Evolutionary conservation across 768 basidiomycete genomes (phyloP).

Genomic region (Mrakia gelida): DNA sequence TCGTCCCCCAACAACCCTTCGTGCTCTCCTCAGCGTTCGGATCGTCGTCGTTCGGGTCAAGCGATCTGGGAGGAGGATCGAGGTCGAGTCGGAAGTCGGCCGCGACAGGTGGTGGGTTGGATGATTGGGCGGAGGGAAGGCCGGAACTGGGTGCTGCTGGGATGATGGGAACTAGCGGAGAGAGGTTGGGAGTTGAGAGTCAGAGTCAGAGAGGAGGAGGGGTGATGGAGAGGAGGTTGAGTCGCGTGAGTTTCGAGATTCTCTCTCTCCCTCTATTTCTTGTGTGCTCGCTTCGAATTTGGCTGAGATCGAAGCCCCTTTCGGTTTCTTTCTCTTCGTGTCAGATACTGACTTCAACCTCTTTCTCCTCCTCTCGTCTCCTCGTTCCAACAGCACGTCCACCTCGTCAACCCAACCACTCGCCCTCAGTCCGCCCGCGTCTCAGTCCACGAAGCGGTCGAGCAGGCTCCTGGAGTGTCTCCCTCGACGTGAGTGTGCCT

Average conservation of each 20-base stretch:
- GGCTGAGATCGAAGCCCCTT: no score
- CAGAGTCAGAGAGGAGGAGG: not conserved
- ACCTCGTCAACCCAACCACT: not conserved
- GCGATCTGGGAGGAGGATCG: not conserved
- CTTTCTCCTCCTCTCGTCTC: not conserved
- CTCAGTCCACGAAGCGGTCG: not conserved
- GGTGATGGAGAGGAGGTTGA: not conserved
- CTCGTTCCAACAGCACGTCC: not conserved
- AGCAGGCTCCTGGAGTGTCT: not conserved
- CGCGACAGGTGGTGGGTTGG: not conserved
- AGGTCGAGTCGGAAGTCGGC: not conserved
- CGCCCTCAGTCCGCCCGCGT: not conserved
- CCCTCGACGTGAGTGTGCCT: not conserved
- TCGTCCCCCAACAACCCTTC: not conserved
- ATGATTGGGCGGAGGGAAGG: not conserved
- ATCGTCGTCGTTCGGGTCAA: not conserved
- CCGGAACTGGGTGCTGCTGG: not conserved
- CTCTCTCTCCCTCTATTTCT: not conserved
- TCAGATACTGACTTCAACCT: no score
- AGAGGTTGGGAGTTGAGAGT: not conserved
- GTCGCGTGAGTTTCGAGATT: not conserved
- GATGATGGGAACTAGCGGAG: not conserved
- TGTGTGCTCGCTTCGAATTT: not conserved
- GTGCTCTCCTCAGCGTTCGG: conserved; percentile 1
- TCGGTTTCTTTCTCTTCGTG: no score